Conservation (phyloP, 805 yeast genomes). For the Wickerhamomyces hampshirensis region DNA sequence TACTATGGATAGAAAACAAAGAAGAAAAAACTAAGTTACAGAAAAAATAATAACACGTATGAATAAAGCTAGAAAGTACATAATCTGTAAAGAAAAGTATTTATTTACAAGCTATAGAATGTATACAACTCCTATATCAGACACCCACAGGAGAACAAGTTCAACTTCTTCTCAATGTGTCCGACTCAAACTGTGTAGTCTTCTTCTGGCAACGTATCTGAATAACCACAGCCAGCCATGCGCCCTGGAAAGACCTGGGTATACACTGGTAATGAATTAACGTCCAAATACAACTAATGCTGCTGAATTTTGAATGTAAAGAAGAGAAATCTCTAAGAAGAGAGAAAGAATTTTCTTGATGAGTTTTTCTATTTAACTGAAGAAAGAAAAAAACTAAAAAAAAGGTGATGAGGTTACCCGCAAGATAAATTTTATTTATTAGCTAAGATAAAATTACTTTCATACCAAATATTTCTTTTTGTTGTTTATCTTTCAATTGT, state of each 20-base stretch:
- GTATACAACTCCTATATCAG: conserved; percentile 30
- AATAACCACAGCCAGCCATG: conserved; percentile 3
- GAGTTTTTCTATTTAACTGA: too few species aligned
- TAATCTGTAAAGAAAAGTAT: too few species aligned
- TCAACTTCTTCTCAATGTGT: conserved; percentile 15
- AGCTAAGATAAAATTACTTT: too few species aligned
- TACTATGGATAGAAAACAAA: too few species aligned
- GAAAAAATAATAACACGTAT: too few species aligned
- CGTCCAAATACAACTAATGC: conserved; percentile 1
- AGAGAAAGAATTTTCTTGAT: background rate
- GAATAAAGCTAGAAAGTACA: too few species aligned
- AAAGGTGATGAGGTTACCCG: conserved; percentile 7
- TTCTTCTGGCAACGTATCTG: conserved; percentile 21
- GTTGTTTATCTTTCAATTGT: too few species aligned
- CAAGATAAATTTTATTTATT: conserved; percentile 2
- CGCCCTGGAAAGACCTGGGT: too few species aligned
- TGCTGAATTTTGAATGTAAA: conserved; percentile 24
- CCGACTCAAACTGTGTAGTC: conserved; percentile 30
- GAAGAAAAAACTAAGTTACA: too few species aligned
- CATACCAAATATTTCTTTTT: too few species aligned
- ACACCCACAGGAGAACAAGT: conserved; percentile 22
- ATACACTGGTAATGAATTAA: conserved; percentile 1
- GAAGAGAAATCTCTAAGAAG: conserved; percentile 2
- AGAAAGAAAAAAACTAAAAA: background rate
- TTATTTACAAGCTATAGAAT: too few species aligned